These are phyloP conservation scores for Begonia masoniana DNA, from an alignment of 306 rosid genomes.

Conservation along the genomic window DNA sequence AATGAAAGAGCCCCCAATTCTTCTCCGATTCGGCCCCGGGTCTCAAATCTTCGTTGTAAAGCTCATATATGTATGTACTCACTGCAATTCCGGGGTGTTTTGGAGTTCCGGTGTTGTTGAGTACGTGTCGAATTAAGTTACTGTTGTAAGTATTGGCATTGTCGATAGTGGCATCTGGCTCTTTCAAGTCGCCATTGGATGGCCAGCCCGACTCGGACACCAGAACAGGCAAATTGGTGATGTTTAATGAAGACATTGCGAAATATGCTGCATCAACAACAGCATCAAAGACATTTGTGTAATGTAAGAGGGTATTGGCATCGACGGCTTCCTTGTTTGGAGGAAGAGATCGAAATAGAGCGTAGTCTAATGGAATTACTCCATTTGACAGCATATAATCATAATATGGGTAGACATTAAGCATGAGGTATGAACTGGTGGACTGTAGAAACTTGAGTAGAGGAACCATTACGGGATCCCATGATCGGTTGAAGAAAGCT, in stretches of 20 bases:
- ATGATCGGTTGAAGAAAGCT: conserved; percentile 81
- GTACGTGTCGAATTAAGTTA: conserved; percentile 76
- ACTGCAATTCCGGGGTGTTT: conserved; percentile 83
- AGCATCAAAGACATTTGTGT: conserved; percentile 89
- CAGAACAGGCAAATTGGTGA: conserved; percentile 61
- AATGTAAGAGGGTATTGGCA: conserved; percentile 79
- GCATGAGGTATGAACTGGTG: conserved; percentile 71
- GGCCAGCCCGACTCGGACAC: conserved; percentile 97
- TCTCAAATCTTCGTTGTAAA: conserved; percentile 80
- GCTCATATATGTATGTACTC: conserved; percentile 85
- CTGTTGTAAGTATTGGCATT: conserved; percentile 90
- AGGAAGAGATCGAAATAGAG: conserved; percentile 82
- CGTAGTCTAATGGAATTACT: conserved; percentile 82
- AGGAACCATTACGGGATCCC: conserved; percentile 85
- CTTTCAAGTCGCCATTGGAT: conserved; percentile 69
- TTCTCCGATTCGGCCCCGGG: conserved; percentile 65
- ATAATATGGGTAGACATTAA: conserved; percentile 83
- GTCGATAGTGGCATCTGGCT: conserved; percentile 65
- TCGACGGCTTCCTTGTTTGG: conserved; percentile 93
- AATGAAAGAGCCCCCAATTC: conserved; percentile 81
- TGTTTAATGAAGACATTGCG: conserved; percentile 66
- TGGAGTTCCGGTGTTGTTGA: conserved; percentile 84
- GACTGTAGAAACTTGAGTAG: conserved; percentile 72
- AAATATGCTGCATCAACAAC: conserved; percentile 88
- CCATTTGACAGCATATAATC: conserved; percentile 74